Base-by-base conservation (phyloP, 805 yeast species). In the Teunomyces atbi region DNA sequence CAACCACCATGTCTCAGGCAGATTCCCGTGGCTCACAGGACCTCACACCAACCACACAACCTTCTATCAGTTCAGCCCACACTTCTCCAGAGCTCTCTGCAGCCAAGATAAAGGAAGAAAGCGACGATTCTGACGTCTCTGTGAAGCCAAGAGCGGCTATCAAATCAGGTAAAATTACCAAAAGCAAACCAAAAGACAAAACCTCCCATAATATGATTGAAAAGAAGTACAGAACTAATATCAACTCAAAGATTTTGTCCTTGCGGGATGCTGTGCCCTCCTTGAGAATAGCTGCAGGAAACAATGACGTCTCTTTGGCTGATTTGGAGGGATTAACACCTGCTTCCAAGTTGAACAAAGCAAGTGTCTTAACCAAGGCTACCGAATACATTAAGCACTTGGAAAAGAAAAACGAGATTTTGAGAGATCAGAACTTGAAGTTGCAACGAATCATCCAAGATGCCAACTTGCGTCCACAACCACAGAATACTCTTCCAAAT, bases 201-300 rank as follows among this genome's bases (percentile, higher is more conserved):
- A 73, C 83, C 1, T 77, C 88, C 6, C 95, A 87, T 65, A 87
- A 86, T 58, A 81, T 85, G 73, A 83, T 87, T 54, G 95, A 88
- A 60, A 86, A 86, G 66, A 83, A 85, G 58, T 88, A 88, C 64
- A 66, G 95, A 54, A 83, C 87, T 16, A 86, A 87, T 58, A 84
- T 87, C 53, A 87, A 86, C 57, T 73, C 84, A 45, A 84, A 83
- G 61, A 86, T 87, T 40, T 53, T 78, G 28, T 84, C 83, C 37
- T 74, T 87, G 27, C 72, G 89, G 58, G 86, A 86, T 54, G 84
- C 89, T 2, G 95, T 88, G 13, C 96, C 96, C 3, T 68, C 94
- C 2, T 70, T 88, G 44, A 73, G 88, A 54, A 81, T 84, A 32
- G 84, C 84, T 6, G 71, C 81, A 12, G 76, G 79, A 38, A 65